A percentile compares a stretch with the other conserved stretches of the same genome.
Evolutionary conservation across 306 rosid genomes (phyloP).

Genomic region (Calophaca sinica): DNA sequence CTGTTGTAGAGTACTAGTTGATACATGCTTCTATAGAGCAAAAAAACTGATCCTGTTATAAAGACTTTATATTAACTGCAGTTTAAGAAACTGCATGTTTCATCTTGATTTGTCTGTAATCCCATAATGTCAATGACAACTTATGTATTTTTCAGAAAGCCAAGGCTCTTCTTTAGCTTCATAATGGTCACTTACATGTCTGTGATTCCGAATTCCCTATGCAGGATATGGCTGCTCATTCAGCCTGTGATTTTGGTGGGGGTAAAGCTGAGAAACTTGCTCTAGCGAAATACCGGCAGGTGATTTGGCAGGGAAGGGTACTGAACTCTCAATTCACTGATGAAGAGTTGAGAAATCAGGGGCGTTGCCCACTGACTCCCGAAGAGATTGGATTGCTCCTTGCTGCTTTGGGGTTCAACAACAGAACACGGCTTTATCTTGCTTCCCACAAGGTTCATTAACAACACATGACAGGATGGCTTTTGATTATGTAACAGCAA

Average conservation of each 20-base stretch:
- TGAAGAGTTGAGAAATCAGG: conserved; percentile 91
- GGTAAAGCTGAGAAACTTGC: conserved; percentile 94
- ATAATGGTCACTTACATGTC: background rate
- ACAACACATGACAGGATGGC: conserved; percentile 18
- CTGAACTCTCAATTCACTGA: conserved; percentile 89
- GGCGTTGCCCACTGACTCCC: conserved; percentile 97
- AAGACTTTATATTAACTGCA: conserved; percentile 1
- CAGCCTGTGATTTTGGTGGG: conserved; percentile 98
- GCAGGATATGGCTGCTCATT: conserved; percentile 99
- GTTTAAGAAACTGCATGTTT: conserved; percentile 23
- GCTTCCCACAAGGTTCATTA: conserved; percentile 94
- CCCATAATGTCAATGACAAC: background rate
- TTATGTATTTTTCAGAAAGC: conserved; percentile 3
- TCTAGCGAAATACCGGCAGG: conserved; percentile 89
- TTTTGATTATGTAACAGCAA: conserved; percentile 28
- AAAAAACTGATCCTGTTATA: background rate
- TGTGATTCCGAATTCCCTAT: conserved; percentile 33
- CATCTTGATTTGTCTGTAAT: conserved; percentile 30
- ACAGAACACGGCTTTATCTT: conserved; percentile 86
- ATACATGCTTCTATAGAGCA: conserved; percentile 15
- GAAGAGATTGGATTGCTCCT: conserved; percentile 97
- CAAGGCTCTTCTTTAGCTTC: conserved; percentile 22
- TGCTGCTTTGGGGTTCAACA: conserved; percentile 94
- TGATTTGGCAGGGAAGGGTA: conserved; percentile 97
- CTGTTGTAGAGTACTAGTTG: conserved; percentile 18